Evolutionary conservation across 768 basidiomycete genomes (phyloP).

Genomic region (Trametes sanguinea): DNA sequence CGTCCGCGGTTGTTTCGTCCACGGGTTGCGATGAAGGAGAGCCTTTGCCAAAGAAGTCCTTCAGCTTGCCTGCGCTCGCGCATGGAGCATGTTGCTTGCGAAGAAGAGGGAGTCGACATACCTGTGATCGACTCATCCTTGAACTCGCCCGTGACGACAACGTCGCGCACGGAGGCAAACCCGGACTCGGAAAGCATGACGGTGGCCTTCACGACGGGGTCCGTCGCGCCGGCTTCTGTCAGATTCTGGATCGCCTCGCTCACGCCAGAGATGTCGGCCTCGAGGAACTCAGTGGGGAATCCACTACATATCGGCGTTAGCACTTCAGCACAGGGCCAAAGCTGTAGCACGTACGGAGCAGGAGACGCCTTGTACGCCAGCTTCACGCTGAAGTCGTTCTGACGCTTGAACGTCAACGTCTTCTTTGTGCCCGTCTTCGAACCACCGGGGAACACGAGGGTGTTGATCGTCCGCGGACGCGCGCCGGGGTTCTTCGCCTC

Average conservation of each 20-base stretch:
- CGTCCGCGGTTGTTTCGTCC: slow-evolving; percentile 37
- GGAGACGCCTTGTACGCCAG: slow-evolving; percentile 73
- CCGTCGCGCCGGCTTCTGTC: slow-evolving; percentile 76
- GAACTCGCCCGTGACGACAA: slow-evolving; percentile 75
- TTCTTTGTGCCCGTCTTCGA: slow-evolving; percentile 82
- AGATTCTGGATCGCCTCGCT: slow-evolving; percentile 78
- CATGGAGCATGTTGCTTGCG: slow-evolving; percentile 15
- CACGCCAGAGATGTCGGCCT: slow-evolving; percentile 73
- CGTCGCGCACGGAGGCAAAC: slow-evolving; percentile 78
- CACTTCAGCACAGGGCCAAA: background rate
- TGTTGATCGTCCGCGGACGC: slow-evolving; percentile 70
- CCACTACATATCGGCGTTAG: slow-evolving; percentile 44
- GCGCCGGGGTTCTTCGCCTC: slow-evolving; percentile 51
- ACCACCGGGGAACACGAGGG: slow-evolving; percentile 74
- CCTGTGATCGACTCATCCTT: slow-evolving; percentile 80
- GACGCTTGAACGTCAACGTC: slow-evolving; percentile 82
- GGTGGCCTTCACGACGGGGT: slow-evolving; percentile 86
- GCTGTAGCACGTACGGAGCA: slow-evolving; percentile 52
- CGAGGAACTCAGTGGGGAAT: slow-evolving; percentile 72
- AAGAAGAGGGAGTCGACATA: slow-evolving; percentile 33
- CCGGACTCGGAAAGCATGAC: slow-evolving; percentile 84
- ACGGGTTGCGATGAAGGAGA: slow-evolving; percentile 39
- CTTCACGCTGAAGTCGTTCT: slow-evolving; percentile 78
- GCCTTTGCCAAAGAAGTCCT: slow-evolving; percentile 79
- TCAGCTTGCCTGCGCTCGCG: slow-evolving; percentile 69